Evolutionary conservation across 208 protist species (phyloP), one percentile per base, ranked within the genome.

Genomic region (Leishmania guyanensis): DNA sequence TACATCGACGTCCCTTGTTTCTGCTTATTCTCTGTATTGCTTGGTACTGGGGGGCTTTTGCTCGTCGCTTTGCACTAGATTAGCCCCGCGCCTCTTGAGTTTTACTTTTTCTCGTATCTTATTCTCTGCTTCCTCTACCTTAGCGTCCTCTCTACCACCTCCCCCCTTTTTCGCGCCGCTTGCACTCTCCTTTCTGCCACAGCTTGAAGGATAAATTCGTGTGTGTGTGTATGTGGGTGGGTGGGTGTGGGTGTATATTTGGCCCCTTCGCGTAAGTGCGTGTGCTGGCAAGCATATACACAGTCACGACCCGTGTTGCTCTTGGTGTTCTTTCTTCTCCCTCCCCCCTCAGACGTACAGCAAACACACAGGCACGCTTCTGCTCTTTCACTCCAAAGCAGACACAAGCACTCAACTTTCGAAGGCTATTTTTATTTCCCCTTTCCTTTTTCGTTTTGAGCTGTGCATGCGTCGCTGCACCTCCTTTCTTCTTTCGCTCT

Each of bases 151-250:
- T n/a, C 72, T 71, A 54, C 53, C n/a, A 22, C 65, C 79, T 66
- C 75, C 72, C 54, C 72, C 54, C 51, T 58, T 46, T 56, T 79
- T 29, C 75, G 5, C 58, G 48, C 65, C 20, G n/a, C 71, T 83
- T 54, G 53, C 50, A 50, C 69, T 80, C 78, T 48, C 39, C 6
- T 26, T 54, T 48, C 10, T 17, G 16, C 62, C 26, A 46, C 58
- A 33, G 58, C 26, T 64, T 56, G 17, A 12, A 20, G 53, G 53
- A 20, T 60, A 60, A 16, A 60, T 16, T 60, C 54, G 54, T 60
- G 54, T 5, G 54, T 60, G 43, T 8, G 43, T 46, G 43, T 46
- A 3, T 46, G 43, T 46, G 2, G 0, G 5, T 0, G 43, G 39
- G 39, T 1, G 39, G 39, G 39, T 29, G 29, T 29, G 39, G 39